These are phyloP conservation scores for Aureoboletus auriporus DNA, from an alignment of 768 basidiomycete species.

Conservation along the genomic window DNA sequence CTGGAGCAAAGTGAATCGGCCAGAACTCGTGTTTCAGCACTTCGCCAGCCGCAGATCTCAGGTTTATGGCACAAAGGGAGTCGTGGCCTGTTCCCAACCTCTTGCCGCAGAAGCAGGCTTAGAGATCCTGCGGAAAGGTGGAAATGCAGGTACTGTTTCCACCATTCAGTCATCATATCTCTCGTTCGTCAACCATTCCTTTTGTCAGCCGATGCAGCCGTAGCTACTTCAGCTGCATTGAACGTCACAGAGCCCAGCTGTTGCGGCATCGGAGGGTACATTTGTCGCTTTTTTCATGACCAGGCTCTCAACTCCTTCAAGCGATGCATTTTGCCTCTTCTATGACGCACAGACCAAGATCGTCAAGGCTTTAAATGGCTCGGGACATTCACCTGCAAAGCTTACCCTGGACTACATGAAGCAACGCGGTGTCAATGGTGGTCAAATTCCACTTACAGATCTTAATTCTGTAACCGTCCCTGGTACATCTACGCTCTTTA, in stretches of 20 bases:
- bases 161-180: not conserved
- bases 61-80: constrained; percentile 81
- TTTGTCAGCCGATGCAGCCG: constrained; percentile 80
- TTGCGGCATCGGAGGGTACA: constrained; percentile 90
- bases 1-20: constrained; percentile 62
- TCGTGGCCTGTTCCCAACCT: constrained; percentile 88
- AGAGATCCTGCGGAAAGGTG: constrained; percentile 88
- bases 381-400: constrained; percentile 80
- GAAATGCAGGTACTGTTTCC: constrained; percentile 77
- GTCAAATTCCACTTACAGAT: constrained; percentile 71
- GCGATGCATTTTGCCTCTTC: constrained; percentile 91
- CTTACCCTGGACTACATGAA: constrained; percentile 72
- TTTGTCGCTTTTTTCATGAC: constrained; percentile 1
- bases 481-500: constrained; percentile 33
- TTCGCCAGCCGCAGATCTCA: constrained; percentile 86
- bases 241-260: constrained; percentile 87
- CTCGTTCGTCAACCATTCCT: not conserved
- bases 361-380: constrained; percentile 90
- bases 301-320: constrained; percentile 27
- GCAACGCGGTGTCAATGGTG: constrained; percentile 61
- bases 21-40: constrained; percentile 59
- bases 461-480: constrained; percentile 92
- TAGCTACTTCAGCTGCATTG: constrained; percentile 87
- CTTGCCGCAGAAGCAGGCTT: constrained; percentile 88
- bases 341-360: constrained; percentile 79